Conservation (phyloP, 306 rosid species). For the Cajanus cajan region DNA sequence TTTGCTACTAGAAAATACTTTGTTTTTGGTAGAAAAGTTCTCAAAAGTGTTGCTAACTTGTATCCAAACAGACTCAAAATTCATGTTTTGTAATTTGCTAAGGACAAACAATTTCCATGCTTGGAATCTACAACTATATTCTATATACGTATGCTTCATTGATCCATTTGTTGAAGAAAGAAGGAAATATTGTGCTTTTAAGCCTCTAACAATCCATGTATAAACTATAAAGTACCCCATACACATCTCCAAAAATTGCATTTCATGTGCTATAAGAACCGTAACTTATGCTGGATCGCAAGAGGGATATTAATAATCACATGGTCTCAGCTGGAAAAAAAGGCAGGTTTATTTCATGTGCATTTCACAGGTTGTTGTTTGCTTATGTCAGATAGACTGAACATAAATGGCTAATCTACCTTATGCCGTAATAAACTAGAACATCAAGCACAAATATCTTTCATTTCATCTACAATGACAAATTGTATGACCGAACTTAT, state of each 20-base stretch:
- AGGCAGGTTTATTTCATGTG: background rate
- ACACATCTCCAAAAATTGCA: background rate
- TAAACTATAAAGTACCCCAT: background rate
- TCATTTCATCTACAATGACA: background rate
- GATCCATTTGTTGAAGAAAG: background rate
- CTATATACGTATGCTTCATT: background rate
- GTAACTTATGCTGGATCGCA: background rate
- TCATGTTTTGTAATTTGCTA: background rate
- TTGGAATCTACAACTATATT: background rate
- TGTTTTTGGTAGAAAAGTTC: too few relatives aligned
- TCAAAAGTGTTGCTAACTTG: too few relatives aligned
- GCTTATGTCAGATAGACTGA: background rate
- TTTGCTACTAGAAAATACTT: too few relatives aligned
- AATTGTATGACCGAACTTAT: background rate
- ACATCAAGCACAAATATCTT: background rate
- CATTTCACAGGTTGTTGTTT: background rate
- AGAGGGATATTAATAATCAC: background rate
- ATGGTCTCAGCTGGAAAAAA: background rate
- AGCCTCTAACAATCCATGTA: background rate
- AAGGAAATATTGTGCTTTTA: background rate
- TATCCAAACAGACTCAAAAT: too few relatives aligned
- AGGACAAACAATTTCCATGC: background rate
- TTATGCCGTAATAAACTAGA: background rate
- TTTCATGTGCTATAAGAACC: background rate
- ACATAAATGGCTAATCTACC: background rate